Percentiles rank a stretch among this genome's conserved stretches.
Conservation (phyloP, 73 alveolate genomes). For the Paramecium sonneborni region DNA sequence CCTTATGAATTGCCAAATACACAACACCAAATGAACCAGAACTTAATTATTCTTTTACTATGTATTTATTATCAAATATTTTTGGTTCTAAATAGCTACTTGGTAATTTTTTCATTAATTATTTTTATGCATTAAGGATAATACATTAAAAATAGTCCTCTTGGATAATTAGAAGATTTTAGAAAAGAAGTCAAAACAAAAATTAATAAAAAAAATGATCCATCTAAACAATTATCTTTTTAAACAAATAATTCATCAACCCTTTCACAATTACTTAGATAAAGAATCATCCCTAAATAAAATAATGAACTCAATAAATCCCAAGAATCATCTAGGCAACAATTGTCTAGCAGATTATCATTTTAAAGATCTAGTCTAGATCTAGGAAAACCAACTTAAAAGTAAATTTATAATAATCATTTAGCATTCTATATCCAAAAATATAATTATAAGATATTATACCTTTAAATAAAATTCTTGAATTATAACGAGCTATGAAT, state of each 20-base stretch:
- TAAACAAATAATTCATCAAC: background rate
- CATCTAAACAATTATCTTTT: background rate
- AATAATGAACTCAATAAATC: background rate
- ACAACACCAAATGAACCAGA: constrained; percentile 47
- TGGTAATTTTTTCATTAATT: background rate
- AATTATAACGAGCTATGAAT: background rate
- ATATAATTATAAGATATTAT: background rate
- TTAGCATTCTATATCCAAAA: background rate
- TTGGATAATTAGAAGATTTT: constrained; percentile 9
- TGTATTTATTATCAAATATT: constrained; percentile 35
- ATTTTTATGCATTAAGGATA: background rate
- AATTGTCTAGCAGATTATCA: background rate
- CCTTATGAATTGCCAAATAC: background rate
- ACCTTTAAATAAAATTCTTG: background rate
- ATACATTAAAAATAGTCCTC: background rate
- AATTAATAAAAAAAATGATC: background rate
- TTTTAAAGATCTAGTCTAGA: constrained; percentile 42
- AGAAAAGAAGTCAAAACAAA: constrained; percentile 7
- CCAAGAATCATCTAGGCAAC: background rate
- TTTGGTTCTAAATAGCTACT: constrained; percentile 3
- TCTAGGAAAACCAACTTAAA: background rate
- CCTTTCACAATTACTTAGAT: background rate
- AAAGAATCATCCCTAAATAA: background rate
- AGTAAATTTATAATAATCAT: background rate
- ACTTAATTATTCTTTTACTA: constrained; percentile 59